Percentiles rank a stretch among this genome's conserved stretches.
Conservation (phyloP, 2,329 filamentous ascomycete genomes). For the Westerdykella sp. region DNA sequence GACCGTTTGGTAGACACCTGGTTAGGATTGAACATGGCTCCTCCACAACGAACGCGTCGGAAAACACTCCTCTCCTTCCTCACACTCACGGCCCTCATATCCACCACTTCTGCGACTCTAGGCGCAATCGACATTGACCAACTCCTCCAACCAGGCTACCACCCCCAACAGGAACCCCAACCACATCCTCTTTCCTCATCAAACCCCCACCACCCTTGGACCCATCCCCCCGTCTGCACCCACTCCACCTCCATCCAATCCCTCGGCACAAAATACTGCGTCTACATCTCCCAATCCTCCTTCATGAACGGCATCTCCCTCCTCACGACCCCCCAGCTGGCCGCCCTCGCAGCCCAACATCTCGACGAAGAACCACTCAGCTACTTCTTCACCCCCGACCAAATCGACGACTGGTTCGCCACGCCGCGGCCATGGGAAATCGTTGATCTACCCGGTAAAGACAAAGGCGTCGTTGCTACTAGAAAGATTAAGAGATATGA, state of each 20-base stretch:
- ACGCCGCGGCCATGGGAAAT: slow-evolving; percentile 11
- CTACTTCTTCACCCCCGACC: slow-evolving; percentile 7
- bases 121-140: slow-evolving; percentile 12
- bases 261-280: slow-evolving; percentile 15
- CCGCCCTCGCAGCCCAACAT: slow-evolving; percentile 1
- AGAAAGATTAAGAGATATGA: slow-evolving; percentile 14
- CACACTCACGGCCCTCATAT: not conserved
- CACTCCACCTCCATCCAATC: slow-evolving; percentile 4
- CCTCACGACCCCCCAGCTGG: slow-evolving; percentile 9
- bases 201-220: slow-evolving; percentile 10
- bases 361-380: slow-evolving; percentile 14
- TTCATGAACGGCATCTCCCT: slow-evolving; percentile 12
- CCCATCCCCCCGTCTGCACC: slow-evolving; percentile 13
- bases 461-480: slow-evolving; percentile 16
- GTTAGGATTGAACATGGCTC: not conserved
- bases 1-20: too few species aligned
- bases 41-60: not conserved
- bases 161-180: slow-evolving; percentile 1
- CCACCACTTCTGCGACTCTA: slow-evolving; percentile 4
- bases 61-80: not conserved
- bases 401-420: slow-evolving; percentile 5
- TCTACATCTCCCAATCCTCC: slow-evolving; percentile 15
- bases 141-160: slow-evolving; percentile 8
- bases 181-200: not conserved
- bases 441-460: slow-evolving; percentile 13